Percentiles rank a stretch among this genome's conserved stretches.
phyloP scores from a whole-genome alignment of 164 flowering plant genomes.

The Umbilicus rupestris region DNA sequence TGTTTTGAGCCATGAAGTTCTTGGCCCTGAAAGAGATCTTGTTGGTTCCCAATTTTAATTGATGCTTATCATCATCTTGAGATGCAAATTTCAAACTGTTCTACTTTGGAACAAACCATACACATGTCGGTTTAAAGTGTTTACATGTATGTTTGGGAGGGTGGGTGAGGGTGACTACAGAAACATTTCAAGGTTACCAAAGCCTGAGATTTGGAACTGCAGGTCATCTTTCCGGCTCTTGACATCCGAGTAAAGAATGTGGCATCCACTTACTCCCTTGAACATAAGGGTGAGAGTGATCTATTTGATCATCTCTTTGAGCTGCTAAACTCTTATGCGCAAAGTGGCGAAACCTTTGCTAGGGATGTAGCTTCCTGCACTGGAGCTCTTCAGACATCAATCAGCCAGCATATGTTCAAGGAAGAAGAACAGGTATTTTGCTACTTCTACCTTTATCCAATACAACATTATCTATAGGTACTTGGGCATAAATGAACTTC shows the following conservation, averaged over 20 bases:
- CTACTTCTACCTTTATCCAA: not conserved
- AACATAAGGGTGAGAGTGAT: conserved; percentile 84
- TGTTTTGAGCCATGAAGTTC: not conserved
- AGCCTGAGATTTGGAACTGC: conserved; percentile 15
- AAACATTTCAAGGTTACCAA: not conserved
- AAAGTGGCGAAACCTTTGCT: conserved; percentile 54
- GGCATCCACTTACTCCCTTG: conserved; percentile 85
- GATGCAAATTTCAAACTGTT: no score
- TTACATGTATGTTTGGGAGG: no score
- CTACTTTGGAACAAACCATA: not conserved
- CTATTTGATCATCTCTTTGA: conserved; percentile 83
- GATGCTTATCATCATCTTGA: not conserved
- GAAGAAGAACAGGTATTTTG: conserved; percentile 87
- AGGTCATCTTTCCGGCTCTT: conserved; percentile 97
- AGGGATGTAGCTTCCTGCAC: conserved; percentile 86
- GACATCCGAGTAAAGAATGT: conserved; percentile 95
- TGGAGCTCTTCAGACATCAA: conserved; percentile 86
- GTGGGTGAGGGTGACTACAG: not conserved
- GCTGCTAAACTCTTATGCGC: conserved; percentile 44
- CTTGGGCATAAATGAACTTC: not conserved
- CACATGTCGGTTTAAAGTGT: no score
- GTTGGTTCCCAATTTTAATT: no score
- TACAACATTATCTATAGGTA: not conserved
- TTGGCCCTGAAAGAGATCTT: no score
- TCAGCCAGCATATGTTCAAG: conserved; percentile 91